phyloP scores from a whole-genome alignment of 2,329 filamentous ascomycete genomes.

The Didymella exigua region DNA sequence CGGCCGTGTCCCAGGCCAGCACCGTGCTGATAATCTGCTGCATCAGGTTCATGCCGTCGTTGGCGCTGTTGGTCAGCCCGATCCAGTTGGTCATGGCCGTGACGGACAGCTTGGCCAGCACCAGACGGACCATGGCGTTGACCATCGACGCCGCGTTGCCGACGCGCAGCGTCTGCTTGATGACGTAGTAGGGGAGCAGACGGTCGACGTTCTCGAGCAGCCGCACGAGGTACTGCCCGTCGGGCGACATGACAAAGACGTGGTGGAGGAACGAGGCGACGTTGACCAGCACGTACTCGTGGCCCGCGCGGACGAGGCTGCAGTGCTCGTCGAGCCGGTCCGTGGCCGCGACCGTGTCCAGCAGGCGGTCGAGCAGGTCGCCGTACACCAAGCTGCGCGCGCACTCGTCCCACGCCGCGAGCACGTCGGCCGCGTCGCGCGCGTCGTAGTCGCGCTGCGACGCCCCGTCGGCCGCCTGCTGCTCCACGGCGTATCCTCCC shows the following conservation, averaged over 20 bases:
- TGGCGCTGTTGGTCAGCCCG: slow-evolving; percentile 70
- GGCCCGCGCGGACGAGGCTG: slow-evolving; percentile 65
- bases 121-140: slow-evolving; percentile 71
- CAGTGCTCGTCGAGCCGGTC: slow-evolving; percentile 69
- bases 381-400: slow-evolving; percentile 72
- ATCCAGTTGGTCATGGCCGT: slow-evolving; percentile 79
- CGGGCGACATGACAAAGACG: slow-evolving; percentile 72
- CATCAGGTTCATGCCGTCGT: slow-evolving; percentile 81
- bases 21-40: slow-evolving; percentile 78
- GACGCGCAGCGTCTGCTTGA: slow-evolving; percentile 74
- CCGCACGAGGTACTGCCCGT: slow-evolving; percentile 75
- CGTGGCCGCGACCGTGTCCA: slow-evolving; percentile 64
- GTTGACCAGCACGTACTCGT: slow-evolving; percentile 72
- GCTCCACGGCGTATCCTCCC: slow-evolving; percentile 61
- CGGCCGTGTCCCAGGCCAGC: slow-evolving; percentile 72
- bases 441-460: slow-evolving; percentile 59
- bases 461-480: slow-evolving; percentile 41
- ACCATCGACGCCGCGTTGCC: slow-evolving; percentile 85
- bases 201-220: slow-evolving; percentile 73
- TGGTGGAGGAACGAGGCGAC: slow-evolving; percentile 77
- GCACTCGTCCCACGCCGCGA: slow-evolving; percentile 69
- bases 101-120: slow-evolving; percentile 79
- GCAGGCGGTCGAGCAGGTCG: slow-evolving; percentile 67
- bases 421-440: slow-evolving; percentile 64
- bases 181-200: slow-evolving; percentile 72